Evolutionary conservation across 176 grass and related monocot genomes (phyloP), one percentile per base, ranked within the genome.

Genomic region (Cenchrus purpureus): DNA sequence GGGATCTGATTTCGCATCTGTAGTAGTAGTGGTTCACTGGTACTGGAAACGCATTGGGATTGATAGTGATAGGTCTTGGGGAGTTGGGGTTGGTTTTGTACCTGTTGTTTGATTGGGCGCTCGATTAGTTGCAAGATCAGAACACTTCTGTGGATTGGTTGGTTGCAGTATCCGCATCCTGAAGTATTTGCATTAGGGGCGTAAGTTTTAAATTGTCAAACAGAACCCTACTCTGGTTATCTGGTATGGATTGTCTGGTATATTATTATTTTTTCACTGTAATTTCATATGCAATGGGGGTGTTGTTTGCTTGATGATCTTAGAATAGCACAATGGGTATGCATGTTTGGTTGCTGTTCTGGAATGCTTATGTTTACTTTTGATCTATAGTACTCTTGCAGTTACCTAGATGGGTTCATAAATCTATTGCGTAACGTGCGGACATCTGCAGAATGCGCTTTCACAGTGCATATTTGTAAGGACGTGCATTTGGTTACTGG

Each of bases 391-490:
- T 56, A 1, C 25, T 79, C 25, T 59, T 19, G 17, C 34, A 77
- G 10, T 8, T 72, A 52, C 42, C 60, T 42, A 66, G 68, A 59
- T 82, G 43, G 40, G 49, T 58, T 51, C 3, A 12, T 2, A 22
- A 16, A 16, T 31, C 12, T 17, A 11, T 43, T 71, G 29, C 51
- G 8, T 8, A 50, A 40, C 31, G 14, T 61, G 64, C 9, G 6
- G 72, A 20, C 29, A 51, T 83, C 10, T 43, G 79, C 10, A 22
- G 20, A 50, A 52, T 19, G 43, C 0, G 1, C 19, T 9, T 9
- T 19, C 13, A 1, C 86, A 66, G 74, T 58, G 40, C 40, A 67
- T 75, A 11, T 44, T 81, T 82, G 19, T 20, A 46, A 82, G 53
- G 52, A 11, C 37, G 51, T 62, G 64, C 54, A 28, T 82, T 76